Evolutionary conservation across 148 eudicot species (phyloP).

Genomic region (Dianthus caryophyllus): DNA sequence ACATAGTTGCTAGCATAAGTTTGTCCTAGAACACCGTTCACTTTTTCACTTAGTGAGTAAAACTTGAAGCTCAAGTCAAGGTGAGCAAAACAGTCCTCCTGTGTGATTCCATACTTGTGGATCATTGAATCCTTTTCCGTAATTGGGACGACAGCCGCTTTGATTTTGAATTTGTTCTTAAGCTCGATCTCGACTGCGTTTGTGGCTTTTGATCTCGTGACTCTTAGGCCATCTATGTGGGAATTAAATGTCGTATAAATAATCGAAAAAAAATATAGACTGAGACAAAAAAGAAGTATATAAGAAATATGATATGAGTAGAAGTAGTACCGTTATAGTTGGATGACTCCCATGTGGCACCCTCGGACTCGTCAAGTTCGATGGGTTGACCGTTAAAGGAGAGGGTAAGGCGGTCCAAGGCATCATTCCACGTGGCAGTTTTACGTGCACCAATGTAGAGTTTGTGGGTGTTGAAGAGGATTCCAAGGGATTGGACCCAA

Average conservation of each 20-base stretch:
- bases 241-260: too few relatives aligned
- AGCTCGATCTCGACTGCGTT: conserved; percentile 53
- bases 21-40: conserved; percentile 73
- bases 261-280: too few relatives aligned
- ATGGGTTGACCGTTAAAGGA: conserved; percentile 44
- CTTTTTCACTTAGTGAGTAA: conserved; percentile 49
- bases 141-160: conserved; percentile 60
- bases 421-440: conserved; percentile 49
- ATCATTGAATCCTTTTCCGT: conserved; percentile 51
- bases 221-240: conserved; percentile 10
- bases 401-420: conserved; percentile 41
- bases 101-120: conserved; percentile 55
- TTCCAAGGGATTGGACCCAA: conserved; percentile 62
- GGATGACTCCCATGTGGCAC: conserved; percentile 41
- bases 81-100: conserved; percentile 78
- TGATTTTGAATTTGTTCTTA: conserved; percentile 65
- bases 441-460: conserved; percentile 45
- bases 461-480: conserved; percentile 48
- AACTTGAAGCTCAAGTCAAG: conserved; percentile 74
- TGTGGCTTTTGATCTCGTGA: conserved; percentile 39
- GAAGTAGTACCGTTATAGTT: background rate
- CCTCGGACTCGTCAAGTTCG: conserved; percentile 31
- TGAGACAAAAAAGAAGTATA: too few relatives aligned
- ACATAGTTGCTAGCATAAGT: conserved; percentile 60
- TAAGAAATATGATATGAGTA: too few relatives aligned